Evolutionary conservation across 75 land plant genomes (phyloP).

Genomic region (Gnetum montanum): DNA sequence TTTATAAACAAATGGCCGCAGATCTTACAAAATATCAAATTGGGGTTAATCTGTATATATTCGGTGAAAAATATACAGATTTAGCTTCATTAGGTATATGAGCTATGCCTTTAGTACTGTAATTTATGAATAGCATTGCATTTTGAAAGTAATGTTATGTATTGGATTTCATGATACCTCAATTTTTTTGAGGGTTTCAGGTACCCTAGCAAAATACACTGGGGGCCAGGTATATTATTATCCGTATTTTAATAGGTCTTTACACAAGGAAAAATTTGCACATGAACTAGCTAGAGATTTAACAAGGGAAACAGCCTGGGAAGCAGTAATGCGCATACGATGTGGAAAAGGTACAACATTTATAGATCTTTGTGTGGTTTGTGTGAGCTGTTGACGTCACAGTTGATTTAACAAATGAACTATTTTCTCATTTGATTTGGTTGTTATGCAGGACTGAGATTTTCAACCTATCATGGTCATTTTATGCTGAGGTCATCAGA

Average conservation of each 20-base stretch:
- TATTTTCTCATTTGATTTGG: neutral
- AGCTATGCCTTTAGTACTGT: conserved; percentile 1
- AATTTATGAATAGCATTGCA: conserved; percentile 4
- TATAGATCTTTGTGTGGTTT: conserved; percentile 1
- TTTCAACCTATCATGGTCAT: conserved; percentile 89
- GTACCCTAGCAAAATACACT: conserved; percentile 92
- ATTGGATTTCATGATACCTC: neutral
- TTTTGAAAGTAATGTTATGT: neutral
- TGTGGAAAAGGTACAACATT: conserved; percentile 83
- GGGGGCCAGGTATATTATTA: conserved; percentile 93
- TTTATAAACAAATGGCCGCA: conserved; percentile 99
- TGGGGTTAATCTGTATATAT: conserved; percentile 80
- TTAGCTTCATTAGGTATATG: conserved; percentile 93
- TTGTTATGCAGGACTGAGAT: conserved; percentile 60
- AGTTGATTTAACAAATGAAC: neutral
- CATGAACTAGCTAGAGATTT: conserved; percentile 87
- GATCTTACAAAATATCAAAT: conserved; percentile 91
- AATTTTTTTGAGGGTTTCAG: conserved; percentile 30
- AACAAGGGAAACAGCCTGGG: conserved; percentile 98
- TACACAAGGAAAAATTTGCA: conserved; percentile 64
- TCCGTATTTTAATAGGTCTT: conserved; percentile 57
- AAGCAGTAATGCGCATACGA: conserved; percentile 92
- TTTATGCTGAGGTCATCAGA: conserved; percentile 95
- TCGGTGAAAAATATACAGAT: conserved; percentile 81
- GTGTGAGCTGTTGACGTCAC: neutral